A percentile compares a stretch with the other conserved stretches of the same genome.
Evolutionary conservation across 768 basidiomycete genomes (phyloP).

Genomic region (Hortiboletus flavorubellus): DNA sequence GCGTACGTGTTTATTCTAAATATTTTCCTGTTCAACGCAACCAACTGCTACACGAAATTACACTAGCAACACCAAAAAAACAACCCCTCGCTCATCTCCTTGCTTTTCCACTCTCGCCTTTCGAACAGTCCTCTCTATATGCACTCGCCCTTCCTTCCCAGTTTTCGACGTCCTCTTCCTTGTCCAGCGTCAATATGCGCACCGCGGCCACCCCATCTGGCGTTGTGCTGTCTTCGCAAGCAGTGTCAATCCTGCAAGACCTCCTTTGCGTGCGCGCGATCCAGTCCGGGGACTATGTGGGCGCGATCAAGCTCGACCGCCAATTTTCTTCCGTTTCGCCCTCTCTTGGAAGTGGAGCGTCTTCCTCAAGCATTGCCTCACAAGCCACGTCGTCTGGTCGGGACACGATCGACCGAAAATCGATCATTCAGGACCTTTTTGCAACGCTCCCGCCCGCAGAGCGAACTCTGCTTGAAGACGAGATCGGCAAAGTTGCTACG

Average conservation of each 20-base stretch:
- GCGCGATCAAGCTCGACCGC: conserved; percentile 75
- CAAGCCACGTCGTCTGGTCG: conserved; percentile 21
- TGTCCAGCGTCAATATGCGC: conserved; percentile 4
- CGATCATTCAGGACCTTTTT: conserved; percentile 70
- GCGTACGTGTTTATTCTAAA: conserved; percentile 46
- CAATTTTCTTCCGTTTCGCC: conserved; percentile 49
- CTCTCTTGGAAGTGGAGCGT: conserved; percentile 8
- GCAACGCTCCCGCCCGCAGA: conserved; percentile 60
- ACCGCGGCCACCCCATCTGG: background rate
- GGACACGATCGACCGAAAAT: conserved; percentile 47
- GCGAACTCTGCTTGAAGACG: conserved; percentile 57
- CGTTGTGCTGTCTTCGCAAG: conserved; percentile 38
- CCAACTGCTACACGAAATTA: background rate
- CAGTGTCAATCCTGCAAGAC: conserved; percentile 64
- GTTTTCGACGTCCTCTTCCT: conserved; percentile 31
- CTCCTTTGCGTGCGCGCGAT: conserved; percentile 77
- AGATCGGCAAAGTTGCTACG: conserved; percentile 41
- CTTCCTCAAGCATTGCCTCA: conserved; percentile 20
- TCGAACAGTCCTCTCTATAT: conserved; percentile 59
- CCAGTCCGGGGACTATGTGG: conserved; percentile 62
- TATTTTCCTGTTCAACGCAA: background rate
- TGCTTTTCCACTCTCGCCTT: conserved; percentile 59
- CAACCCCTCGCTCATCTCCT: conserved; percentile 59
- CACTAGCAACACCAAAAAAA: conserved; percentile 56
- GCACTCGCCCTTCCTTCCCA: conserved; percentile 53